Conservation (phyloP, 164 flowering plant genomes). For the Annona cherimola region DNA sequence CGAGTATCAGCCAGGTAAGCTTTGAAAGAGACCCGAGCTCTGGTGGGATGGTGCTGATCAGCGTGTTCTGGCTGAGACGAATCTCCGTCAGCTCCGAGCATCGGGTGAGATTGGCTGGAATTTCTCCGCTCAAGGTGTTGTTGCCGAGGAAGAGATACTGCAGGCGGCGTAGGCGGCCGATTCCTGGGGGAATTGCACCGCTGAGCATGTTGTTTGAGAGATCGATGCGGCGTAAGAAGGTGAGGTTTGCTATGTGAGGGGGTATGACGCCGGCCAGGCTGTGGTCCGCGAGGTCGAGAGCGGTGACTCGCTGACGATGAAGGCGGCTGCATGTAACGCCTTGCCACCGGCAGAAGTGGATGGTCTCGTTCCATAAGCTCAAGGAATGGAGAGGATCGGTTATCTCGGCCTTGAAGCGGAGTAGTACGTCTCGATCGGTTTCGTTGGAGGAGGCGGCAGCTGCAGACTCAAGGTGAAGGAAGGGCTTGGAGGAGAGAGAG, state of each 20-base stretch:
- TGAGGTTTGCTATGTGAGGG: constrained; percentile 12
- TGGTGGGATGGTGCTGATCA: not conserved
- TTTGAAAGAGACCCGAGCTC: constrained; percentile 1
- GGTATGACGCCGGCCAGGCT: constrained; percentile 2
- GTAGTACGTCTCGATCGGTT: constrained; percentile 2
- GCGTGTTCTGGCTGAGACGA: not conserved
- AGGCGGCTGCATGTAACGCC: constrained; percentile 6
- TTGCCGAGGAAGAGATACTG: not conserved
- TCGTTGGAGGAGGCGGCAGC: not conserved
- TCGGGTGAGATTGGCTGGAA: constrained; percentile 5
- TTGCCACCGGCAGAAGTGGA: constrained; percentile 6
- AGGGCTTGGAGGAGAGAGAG: no score
- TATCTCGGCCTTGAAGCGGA: not conserved
- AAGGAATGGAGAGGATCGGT: not conserved
- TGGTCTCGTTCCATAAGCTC: constrained; percentile 3
- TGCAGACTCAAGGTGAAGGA: no score
- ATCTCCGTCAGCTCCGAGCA: not conserved
- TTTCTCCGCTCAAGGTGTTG: constrained; percentile 1
- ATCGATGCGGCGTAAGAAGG: not conserved
- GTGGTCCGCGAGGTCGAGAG: not conserved
- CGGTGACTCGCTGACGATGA: constrained; percentile 3
- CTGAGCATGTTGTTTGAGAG: constrained; percentile 1
- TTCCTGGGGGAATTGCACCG: constrained; percentile 10
- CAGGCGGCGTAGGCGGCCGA: constrained; percentile 6
- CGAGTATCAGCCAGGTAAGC: not conserved